Evolutionary conservation across 306 rosid species (phyloP).

Genomic region (Hylodesmum podocarpum): DNA sequence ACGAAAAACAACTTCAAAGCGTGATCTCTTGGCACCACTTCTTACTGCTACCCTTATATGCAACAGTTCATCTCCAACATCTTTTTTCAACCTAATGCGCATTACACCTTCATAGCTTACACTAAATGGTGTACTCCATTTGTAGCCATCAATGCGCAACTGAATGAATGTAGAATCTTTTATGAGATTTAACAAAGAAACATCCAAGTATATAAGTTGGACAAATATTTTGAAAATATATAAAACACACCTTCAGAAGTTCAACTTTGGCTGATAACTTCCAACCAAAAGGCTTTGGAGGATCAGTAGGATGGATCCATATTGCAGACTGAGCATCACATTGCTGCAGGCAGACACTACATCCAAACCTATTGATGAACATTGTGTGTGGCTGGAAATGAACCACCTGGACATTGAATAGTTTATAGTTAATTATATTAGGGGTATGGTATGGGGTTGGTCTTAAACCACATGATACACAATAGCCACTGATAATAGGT

Average conservation of each 20-base stretch:
- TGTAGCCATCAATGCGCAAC: slow-evolving; percentile 80
- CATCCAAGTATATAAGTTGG: slow-evolving; percentile 3
- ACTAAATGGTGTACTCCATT: slow-evolving; percentile 95
- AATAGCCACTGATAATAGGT: slow-evolving; percentile 5
- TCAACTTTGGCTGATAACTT: slow-evolving; percentile 79
- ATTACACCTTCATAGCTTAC: slow-evolving; percentile 76
- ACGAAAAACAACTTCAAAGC: slow-evolving; percentile 83
- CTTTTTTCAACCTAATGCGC: slow-evolving; percentile 72
- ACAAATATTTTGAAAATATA: neutral
- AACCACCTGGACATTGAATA: slow-evolving; percentile 69
- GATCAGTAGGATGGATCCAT: slow-evolving; percentile 89
- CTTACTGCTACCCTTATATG: slow-evolving; percentile 80
- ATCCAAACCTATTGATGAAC: slow-evolving; percentile 83
- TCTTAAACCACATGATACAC: slow-evolving; percentile 10
- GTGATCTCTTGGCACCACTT: slow-evolving; percentile 86
- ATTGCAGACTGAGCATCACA: slow-evolving; percentile 72
- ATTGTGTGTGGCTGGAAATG: slow-evolving; percentile 84
- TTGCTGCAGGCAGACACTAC: slow-evolving; percentile 86
- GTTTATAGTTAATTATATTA: slow-evolving; percentile 9
- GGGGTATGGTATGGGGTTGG: slow-evolving; percentile 9
- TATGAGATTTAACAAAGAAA: slow-evolving; percentile 29
- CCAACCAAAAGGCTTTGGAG: slow-evolving; percentile 86
- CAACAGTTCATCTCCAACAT: slow-evolving; percentile 52
- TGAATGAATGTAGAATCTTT: slow-evolving; percentile 37
- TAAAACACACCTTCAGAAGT: slow-evolving; percentile 64